Percentiles rank a stretch among this genome's conserved stretches.
Evolutionary conservation across 2,329 filamentous ascomycete genomes (phyloP).

Genomic region (Colletotrichum sublineola): DNA sequence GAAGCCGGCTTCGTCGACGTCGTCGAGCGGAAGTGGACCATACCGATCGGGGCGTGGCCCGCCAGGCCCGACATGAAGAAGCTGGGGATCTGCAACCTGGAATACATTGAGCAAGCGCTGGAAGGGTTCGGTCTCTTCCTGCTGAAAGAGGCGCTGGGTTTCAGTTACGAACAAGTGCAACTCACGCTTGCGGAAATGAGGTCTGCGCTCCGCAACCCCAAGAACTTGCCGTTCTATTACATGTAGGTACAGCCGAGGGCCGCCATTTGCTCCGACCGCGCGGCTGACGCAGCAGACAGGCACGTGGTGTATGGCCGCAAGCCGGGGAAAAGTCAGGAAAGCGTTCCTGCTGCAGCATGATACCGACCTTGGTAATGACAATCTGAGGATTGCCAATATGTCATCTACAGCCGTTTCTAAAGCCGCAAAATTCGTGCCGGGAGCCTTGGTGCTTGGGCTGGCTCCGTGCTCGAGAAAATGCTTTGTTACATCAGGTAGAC

Average conservation of each 20-base stretch:
- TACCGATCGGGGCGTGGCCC: conserved; percentile 42
- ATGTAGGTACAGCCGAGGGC: neutral
- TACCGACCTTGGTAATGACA: neutral
- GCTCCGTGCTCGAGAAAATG: too few relatives aligned
- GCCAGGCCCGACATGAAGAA: conserved; percentile 22
- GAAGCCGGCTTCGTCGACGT: conserved; percentile 46
- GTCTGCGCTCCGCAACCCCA: conserved; percentile 7
- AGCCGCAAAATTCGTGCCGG: too few relatives aligned
- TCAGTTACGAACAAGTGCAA: conserved; percentile 46
- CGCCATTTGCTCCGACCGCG: too few relatives aligned
- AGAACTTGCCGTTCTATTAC: conserved; percentile 2
- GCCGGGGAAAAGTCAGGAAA: neutral
- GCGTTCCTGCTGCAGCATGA: neutral
- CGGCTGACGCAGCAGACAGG: neutral
- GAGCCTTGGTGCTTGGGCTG: too few relatives aligned
- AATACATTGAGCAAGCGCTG: conserved; percentile 46
- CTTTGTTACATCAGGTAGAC: too few relatives aligned
- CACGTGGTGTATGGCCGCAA: conserved; percentile 28
- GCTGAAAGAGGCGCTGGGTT: conserved; percentile 49
- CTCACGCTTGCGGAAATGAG: conserved; percentile 45
- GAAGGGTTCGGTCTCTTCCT: conserved; percentile 49
- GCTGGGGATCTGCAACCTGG: conserved; percentile 43
- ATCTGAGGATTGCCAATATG: too few relatives aligned
- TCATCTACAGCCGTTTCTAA: too few relatives aligned
- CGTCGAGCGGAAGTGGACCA: conserved; percentile 39